Conservation (phyloP, 352 stramenopile genomes). For the Phytophthora colocasiae region DNA sequence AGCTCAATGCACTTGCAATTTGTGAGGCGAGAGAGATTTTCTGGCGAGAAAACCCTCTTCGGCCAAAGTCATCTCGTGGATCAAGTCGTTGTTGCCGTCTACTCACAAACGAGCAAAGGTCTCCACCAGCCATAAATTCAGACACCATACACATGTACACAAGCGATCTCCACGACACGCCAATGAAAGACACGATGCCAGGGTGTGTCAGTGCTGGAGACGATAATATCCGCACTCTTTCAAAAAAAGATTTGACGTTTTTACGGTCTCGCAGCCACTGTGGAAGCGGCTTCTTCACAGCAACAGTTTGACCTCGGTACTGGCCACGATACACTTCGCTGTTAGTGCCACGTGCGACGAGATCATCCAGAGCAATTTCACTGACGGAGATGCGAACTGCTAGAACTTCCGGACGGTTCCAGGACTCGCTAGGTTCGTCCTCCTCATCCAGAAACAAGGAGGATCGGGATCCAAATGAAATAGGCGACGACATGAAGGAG, state of each 20-base stretch:
- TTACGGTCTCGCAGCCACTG: conserved; percentile 47
- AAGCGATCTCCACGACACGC: conserved; percentile 60
- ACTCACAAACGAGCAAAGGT: conserved; percentile 51
- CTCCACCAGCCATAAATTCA: conserved; percentile 65
- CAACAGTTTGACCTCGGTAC: conserved; percentile 47
- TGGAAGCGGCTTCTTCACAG: conserved; percentile 65
- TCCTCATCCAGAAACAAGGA: conserved; percentile 24
- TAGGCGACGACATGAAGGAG: conserved; percentile 23
- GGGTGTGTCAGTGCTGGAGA: conserved; percentile 49
- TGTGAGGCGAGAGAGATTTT: conserved; percentile 62
- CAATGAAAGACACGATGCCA: conserved; percentile 53
- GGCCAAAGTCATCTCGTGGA: conserved; percentile 8
- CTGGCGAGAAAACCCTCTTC: conserved; percentile 41
- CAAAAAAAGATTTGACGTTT: conserved; percentile 57
- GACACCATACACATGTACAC: conserved; percentile 56
- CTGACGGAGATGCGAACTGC: conserved; percentile 29
- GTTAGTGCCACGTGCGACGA: conserved; percentile 44
- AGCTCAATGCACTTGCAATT: conserved; percentile 51
- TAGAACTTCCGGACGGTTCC: conserved; percentile 35
- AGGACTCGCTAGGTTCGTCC: conserved; percentile 14
- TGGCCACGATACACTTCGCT: conserved; percentile 70
- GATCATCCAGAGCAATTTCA: conserved; percentile 35
- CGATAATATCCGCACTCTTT: conserved; percentile 49
- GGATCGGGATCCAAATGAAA: conserved; percentile 29
- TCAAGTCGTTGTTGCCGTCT: conserved; percentile 36